These are phyloP conservation scores for Rhodomyrtus tomentosa DNA, from an alignment of 345 rosid genomes.

Conservation along the genomic window DNA sequence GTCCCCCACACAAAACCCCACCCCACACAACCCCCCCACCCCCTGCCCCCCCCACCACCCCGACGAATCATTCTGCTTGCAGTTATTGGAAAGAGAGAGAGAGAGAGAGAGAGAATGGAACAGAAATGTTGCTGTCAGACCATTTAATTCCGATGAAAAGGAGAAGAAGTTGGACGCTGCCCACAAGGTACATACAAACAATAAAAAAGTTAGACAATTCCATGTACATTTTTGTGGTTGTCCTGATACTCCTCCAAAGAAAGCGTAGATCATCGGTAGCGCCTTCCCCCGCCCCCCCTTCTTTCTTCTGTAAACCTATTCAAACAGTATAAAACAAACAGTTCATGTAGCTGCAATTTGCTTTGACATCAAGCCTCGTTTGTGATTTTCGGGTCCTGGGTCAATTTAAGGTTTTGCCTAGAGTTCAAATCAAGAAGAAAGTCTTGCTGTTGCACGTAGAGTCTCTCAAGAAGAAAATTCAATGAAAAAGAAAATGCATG, in stretches of 20 bases:
- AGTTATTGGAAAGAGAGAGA: not conserved
- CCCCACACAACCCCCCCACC: too few relatives aligned
- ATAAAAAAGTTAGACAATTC: not conserved
- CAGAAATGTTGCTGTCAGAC: not conserved
- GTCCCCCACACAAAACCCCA: too few relatives aligned
- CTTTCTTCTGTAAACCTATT: not conserved
- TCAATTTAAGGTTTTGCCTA: not conserved
- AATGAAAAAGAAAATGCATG: not conserved
- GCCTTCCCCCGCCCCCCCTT: not conserved
- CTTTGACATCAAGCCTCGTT: not conserved
- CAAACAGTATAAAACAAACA: not conserved
- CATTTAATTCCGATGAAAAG: conserved; percentile 6
- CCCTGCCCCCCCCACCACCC: too few relatives aligned
- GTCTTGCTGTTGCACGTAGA: not conserved
- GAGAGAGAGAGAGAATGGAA: not conserved
- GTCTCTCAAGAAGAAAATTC: not conserved
- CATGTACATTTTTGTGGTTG: not conserved
- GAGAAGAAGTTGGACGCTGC: conserved; percentile 9
- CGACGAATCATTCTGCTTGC: not conserved
- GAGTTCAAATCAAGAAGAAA: not conserved
- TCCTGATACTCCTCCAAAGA: not conserved
- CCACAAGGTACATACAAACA: conserved; percentile 1
- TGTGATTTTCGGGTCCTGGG: not conserved
- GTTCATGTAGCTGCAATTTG: not conserved
- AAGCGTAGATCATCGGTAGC: not conserved